phyloP scores from a whole-genome alignment of 108 stramenopile genomes.

The Cyclotella kingstonii region DNA sequence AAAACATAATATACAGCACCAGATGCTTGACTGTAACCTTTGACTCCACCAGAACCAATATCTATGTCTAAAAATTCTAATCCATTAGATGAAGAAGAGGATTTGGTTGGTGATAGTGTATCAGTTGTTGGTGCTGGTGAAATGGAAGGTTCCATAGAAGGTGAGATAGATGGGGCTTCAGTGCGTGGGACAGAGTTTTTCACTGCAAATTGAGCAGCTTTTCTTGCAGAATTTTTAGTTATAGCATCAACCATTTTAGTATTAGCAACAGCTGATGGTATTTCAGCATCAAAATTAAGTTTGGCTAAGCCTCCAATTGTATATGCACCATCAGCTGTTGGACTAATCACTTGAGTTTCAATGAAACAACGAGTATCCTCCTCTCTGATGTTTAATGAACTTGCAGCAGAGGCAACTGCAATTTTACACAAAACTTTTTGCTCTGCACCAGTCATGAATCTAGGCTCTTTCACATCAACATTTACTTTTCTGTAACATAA shows the following conservation, averaged over 20 bases:
- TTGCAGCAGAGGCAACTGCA: constrained; percentile 10
- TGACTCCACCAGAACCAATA: background rate
- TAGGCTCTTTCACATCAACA: constrained; percentile 14
- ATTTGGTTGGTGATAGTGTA: background rate
- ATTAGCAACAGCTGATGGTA: constrained; percentile 3
- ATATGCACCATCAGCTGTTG: constrained; percentile 9
- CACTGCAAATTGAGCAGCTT: constrained; percentile 20
- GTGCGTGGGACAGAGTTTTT: constrained; percentile 9
- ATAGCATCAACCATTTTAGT: constrained; percentile 8
- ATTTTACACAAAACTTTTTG: constrained; percentile 34
- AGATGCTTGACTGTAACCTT: constrained; percentile 4
- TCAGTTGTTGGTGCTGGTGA: constrained; percentile 13
- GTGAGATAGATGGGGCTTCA: constrained; percentile 32
- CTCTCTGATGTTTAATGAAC: constrained; percentile 3
- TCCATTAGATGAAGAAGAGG: background rate
- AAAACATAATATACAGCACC: constrained; percentile 21
- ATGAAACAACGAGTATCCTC: constrained; percentile 30
- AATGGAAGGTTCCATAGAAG: constrained; percentile 14
- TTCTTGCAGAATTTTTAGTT: constrained; percentile 8
- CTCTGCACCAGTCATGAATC: constrained; percentile 34
- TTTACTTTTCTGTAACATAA: background rate
- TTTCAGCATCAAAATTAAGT: constrained; percentile 27
- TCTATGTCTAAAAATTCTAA: constrained; percentile 1
- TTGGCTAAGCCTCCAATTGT: constrained; percentile 10
- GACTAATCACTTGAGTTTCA: constrained; percentile 12